Evolutionary conservation across 2,329 filamentous ascomycete species (phyloP).

Genomic region (Aureobasidium mangrovei): DNA sequence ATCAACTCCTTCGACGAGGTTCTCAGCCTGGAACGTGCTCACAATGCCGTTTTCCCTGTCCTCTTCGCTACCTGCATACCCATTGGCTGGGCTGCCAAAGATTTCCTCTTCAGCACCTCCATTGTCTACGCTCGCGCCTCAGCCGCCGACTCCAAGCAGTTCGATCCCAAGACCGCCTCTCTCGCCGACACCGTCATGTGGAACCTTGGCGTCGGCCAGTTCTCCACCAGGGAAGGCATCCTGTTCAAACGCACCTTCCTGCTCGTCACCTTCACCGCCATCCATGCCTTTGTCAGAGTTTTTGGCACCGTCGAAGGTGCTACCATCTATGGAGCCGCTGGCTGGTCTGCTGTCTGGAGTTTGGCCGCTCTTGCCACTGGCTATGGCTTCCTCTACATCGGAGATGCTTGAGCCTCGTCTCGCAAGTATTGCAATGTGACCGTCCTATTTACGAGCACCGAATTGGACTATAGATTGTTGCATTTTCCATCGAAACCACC

Average conservation of each 20-base stretch:
- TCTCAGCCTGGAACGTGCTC: constrained; percentile 57
- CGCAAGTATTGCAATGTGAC: too few species aligned
- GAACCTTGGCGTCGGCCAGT: constrained; percentile 51
- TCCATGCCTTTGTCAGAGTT: constrained; percentile 56
- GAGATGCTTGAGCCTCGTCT: constrained; percentile 23
- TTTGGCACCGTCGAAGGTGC: constrained; percentile 60
- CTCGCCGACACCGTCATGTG: constrained; percentile 61
- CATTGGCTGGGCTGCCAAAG: constrained; percentile 61
- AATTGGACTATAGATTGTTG: too few species aligned
- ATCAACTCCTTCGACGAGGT: constrained; percentile 67
- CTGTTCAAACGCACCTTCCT: constrained; percentile 47
- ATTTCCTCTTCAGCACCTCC: constrained; percentile 68
- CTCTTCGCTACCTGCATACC: constrained; percentile 51
- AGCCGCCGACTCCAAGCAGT: constrained; percentile 41
- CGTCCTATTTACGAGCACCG: too few species aligned
- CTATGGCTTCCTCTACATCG: constrained; percentile 45
- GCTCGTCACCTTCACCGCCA: constrained; percentile 37
- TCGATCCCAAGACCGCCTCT: constrained; percentile 56
- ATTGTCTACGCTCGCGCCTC: constrained; percentile 35
- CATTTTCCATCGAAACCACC: too few species aligned
- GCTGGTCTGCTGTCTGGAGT: constrained; percentile 71
- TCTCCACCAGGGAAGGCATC: constrained; percentile 57
- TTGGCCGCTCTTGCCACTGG: constrained; percentile 54
- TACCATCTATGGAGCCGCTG: constrained; percentile 58
- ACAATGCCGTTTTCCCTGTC: constrained; percentile 47